Evolutionary conservation across 495 filamentous ascomycete species (phyloP).

Genomic region (Penicillium alfredii): DNA sequence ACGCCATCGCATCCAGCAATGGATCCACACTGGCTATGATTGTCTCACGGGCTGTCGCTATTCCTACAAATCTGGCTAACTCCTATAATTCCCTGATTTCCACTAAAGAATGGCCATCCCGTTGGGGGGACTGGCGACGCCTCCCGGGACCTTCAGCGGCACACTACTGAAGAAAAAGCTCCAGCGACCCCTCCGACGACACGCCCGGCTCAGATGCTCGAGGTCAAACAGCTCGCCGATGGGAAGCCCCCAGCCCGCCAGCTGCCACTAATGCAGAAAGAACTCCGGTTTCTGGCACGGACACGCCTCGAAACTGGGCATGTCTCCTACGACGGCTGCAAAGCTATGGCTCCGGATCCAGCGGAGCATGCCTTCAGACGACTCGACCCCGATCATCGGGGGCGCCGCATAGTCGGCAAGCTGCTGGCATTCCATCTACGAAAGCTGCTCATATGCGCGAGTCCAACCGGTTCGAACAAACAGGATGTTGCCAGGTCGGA

Average conservation of each 20-base stretch:
- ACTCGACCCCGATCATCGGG: conserved; percentile 41
- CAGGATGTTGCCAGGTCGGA: conserved; percentile 49
- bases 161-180: conserved; percentile 51
- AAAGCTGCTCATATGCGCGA: conserved; percentile 33
- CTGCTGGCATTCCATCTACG: conserved; percentile 19
- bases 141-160: conserved; percentile 50
- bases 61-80: no score
- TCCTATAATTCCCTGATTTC: no score
- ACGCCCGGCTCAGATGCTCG: conserved; percentile 41
- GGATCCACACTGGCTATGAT: no score
- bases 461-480: conserved; percentile 50
- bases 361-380: conserved; percentile 32
- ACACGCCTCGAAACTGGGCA: conserved; percentile 40
- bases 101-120: conserved; percentile 42
- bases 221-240: conserved; percentile 58
- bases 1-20: no score
- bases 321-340: conserved; percentile 48
- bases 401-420: conserved; percentile 24
- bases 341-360: conserved; percentile 49
- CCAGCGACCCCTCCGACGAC: conserved; percentile 37
- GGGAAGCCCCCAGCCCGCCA: conserved; percentile 51
- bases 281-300: conserved; percentile 25
- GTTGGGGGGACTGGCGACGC: conserved; percentile 50
- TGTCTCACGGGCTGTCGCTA: no score
- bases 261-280: conserved; percentile 47